Evolutionary conservation across 1,284 basidiomycete species (phyloP).

Genomic region (Pseudozyma pruni): DNA sequence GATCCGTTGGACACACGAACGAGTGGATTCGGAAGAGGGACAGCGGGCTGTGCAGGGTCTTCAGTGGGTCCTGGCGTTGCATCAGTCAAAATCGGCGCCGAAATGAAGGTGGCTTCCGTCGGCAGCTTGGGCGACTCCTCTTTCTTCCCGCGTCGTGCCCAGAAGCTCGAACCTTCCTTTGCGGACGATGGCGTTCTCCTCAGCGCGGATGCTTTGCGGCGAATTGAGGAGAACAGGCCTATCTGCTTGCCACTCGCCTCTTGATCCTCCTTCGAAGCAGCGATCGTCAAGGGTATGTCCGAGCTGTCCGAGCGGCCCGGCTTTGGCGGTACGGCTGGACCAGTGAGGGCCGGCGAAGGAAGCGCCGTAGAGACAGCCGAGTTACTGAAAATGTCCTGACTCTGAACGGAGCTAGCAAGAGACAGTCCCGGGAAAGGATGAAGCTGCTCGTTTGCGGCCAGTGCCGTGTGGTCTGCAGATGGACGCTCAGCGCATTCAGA

Average conservation of each 20-base stretch:
- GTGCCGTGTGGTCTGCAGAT: constrained; percentile 22
- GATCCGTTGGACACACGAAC: neutral
- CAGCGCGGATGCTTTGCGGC: constrained; percentile 50
- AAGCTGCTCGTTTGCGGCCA: constrained; percentile 48
- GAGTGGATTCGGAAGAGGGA: constrained; percentile 8
- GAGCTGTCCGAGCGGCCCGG: neutral
- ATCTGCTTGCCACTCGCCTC: constrained; percentile 28
- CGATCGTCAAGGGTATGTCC: constrained; percentile 4
- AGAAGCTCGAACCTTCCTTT: constrained; percentile 25
- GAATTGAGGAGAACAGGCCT: constrained; percentile 50
- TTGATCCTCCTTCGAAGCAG: constrained; percentile 5
- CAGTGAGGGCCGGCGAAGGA: neutral
- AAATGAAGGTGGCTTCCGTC: constrained; percentile 34
- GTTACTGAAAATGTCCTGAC: constrained; percentile 21
- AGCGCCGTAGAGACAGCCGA: constrained; percentile 14
- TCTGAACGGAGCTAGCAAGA: constrained; percentile 24
- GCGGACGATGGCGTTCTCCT: constrained; percentile 29
- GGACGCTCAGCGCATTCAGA: constrained; percentile 19
- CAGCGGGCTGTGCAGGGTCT: constrained; percentile 18
- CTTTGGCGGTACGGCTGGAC: constrained; percentile 1
- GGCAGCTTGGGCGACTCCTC: constrained; percentile 35
- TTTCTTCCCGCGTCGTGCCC: constrained; percentile 22
- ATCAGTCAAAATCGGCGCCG: constrained; percentile 33
- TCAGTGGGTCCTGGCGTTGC: constrained; percentile 15
- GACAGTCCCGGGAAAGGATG: constrained; percentile 52